Base-by-base conservation (phyloP, 805 yeast species). In the Lachancea meyersii region DNA sequence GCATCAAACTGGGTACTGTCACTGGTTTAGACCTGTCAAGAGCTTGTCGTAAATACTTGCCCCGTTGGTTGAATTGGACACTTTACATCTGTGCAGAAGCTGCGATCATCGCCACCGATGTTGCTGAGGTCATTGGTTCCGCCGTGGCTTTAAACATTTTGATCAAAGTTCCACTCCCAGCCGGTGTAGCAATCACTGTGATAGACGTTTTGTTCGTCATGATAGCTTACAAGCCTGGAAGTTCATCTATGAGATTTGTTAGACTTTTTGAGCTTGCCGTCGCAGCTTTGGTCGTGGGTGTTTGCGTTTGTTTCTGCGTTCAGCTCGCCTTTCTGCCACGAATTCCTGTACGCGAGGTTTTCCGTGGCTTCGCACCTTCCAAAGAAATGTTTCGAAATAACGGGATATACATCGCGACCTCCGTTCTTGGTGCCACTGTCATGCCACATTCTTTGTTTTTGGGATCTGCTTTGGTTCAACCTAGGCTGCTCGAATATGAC, bases 101-200 rank as follows among this genome's bases (percentile, higher is more conserved):
- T 44, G 95, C 96, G 6, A 88, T 88, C 46, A 80, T 88, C 32
- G 91, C 95, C 13, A 89, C 97, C 0, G 96, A 88, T 65, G 72
- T 88, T 50, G 96, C 96, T 0, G 97, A 89, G 61, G 96, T 88
- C 6, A 86, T 89, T 20, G 97, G 96, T 37, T 83, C 95, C 4
- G 96, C 96, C 7, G 85, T 88, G 47, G 80, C 96, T 0, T 67
- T 89, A 34, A 82, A 86, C 54, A 84, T 88, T 44, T 61, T 88
- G 35, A 73, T 88, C 47, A 73, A 73, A 11, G 73, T 88, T 18
- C 96, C 96, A 0, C 69, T 89, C 32, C 69, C 85, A 1, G 70
- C 79, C 4, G 96, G 96, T 43, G 93, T 88, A 2, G 63, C 83
- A 4, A 65, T 88, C 21, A 87, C 96, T 0, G 77, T 86, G 2